Conservation (phyloP, 768 basidiomycete genomes). For the Pleurotus ostreatus region DNA sequence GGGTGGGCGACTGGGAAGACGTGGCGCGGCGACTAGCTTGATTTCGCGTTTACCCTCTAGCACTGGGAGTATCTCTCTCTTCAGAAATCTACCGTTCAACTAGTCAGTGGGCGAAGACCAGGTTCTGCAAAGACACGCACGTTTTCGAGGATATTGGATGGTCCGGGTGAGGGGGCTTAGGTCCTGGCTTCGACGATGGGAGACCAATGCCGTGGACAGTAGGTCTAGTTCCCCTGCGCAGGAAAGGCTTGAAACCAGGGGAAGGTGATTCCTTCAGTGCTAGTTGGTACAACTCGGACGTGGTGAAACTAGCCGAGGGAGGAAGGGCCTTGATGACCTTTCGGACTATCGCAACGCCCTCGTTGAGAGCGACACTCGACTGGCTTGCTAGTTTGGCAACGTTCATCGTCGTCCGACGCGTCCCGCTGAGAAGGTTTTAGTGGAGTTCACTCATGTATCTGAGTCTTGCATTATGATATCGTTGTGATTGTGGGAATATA, state of each 20-base stretch:
- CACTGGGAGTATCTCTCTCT: constrained; percentile 44
- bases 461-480: too few species aligned
- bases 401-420: background rate
- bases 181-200: constrained; percentile 5
- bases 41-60: constrained; percentile 39
- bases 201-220: background rate
- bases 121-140: constrained; percentile 25
- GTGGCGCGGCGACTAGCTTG: constrained; percentile 33
- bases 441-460: too few species aligned
- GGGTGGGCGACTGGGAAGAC: constrained; percentile 17
- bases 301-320: constrained; percentile 28
- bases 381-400: background rate
- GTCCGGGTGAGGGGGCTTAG: constrained; percentile 33
- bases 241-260: constrained; percentile 17
- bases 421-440: too few species aligned
- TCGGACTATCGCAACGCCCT: constrained; percentile 25
- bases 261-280: constrained; percentile 23
- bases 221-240: too few species aligned
- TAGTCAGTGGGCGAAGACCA: background rate
- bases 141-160: constrained; percentile 53
- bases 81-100: constrained; percentile 45
- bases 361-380: background rate
- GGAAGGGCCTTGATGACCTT: constrained; percentile 23
- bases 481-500: too few species aligned
- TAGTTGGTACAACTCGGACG: constrained; percentile 34